phyloP scores from a whole-genome alignment of 495 filamentous ascomycete genomes.

The Lophiostoma macrostomum region DNA sequence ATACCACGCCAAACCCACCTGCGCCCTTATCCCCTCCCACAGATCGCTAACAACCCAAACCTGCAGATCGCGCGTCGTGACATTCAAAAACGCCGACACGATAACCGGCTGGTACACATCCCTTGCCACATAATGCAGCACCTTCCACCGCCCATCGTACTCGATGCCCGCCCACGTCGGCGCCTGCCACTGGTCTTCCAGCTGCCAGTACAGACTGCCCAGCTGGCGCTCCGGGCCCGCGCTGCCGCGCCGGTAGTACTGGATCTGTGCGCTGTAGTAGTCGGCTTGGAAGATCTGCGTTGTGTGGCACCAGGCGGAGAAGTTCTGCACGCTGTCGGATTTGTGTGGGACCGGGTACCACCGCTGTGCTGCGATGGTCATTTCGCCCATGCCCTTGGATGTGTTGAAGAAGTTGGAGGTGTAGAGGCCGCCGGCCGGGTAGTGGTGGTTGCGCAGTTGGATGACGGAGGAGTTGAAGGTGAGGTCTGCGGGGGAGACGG shows the following conservation, averaged over 20 bases:
- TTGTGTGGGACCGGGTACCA: constrained; percentile 65
- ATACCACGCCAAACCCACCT: constrained; percentile 34
- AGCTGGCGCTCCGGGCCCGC: constrained; percentile 60
- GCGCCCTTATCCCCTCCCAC: constrained; percentile 41
- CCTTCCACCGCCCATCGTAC: constrained; percentile 64
- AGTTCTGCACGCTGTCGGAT: constrained; percentile 56
- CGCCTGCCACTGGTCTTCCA: constrained; percentile 69
- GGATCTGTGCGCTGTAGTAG: constrained; percentile 60
- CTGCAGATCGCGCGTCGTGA: constrained; percentile 51
- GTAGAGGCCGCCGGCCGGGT: constrained; percentile 53
- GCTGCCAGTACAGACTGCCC: constrained; percentile 66
- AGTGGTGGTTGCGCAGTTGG: constrained; percentile 64
- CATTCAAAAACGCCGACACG: constrained; percentile 60
- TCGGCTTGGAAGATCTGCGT: constrained; percentile 70
- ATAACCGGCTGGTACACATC: constrained; percentile 63
- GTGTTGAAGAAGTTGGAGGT: constrained; percentile 45
- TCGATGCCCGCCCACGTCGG: constrained; percentile 66
- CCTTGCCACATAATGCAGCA: constrained; percentile 58
- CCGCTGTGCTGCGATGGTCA: constrained; percentile 58
- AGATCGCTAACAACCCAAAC: constrained; percentile 61
- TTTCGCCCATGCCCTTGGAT: constrained; percentile 56
- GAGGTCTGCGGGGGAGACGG: constrained; percentile 50
- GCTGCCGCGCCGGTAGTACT: constrained; percentile 63
- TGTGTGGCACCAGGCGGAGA: constrained; percentile 65
- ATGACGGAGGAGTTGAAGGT: constrained; percentile 60